Evolutionary conservation across 495 filamentous ascomycete genomes (phyloP).

Genomic region (Hyphodiscus hymeniophilus): DNA sequence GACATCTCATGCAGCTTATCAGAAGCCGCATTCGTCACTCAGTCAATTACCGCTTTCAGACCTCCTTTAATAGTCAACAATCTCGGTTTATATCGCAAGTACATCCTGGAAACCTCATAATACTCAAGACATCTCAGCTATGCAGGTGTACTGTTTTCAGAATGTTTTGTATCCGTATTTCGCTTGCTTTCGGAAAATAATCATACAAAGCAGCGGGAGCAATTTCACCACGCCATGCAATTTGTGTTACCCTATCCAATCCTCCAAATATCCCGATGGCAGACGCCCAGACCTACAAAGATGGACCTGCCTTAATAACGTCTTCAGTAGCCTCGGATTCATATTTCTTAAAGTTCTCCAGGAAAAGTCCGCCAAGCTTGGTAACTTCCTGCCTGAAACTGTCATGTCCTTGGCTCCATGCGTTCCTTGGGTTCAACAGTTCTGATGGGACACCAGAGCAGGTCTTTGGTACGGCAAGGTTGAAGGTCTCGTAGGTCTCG

Average conservation of each 20-base stretch:
- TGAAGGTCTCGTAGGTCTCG: conserved; percentile 95
- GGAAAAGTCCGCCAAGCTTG: conserved; percentile 81
- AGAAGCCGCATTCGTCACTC: neutral
- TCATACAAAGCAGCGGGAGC: conserved; percentile 6
- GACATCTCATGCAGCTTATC: too few species aligned
- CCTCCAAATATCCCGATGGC: neutral
- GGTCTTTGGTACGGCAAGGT: conserved; percentile 80
- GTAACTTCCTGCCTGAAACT: conserved; percentile 80
- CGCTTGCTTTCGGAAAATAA: conserved; percentile 2
- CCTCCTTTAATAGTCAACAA: too few species aligned
- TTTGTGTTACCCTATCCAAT: conserved; percentile 7
- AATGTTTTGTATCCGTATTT: neutral
- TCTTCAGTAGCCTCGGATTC: conserved; percentile 76
- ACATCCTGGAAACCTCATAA: too few species aligned
- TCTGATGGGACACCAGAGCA: conserved; percentile 82
- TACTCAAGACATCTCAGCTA: too few species aligned
- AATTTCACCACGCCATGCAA: conserved; percentile 13
- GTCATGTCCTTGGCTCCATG: conserved; percentile 71
- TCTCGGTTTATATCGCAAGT: too few species aligned
- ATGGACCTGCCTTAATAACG: conserved; percentile 62
- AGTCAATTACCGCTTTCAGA: neutral
- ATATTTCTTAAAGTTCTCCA: conserved; percentile 97
- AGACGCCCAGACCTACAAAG: conserved; percentile 14
- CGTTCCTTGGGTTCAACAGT: conserved; percentile 88
- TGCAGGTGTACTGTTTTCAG: conserved; percentile 2